Conservation (phyloP, 2,329 filamentous ascomycete species). For the Diaporthe citrichinensis region DNA sequence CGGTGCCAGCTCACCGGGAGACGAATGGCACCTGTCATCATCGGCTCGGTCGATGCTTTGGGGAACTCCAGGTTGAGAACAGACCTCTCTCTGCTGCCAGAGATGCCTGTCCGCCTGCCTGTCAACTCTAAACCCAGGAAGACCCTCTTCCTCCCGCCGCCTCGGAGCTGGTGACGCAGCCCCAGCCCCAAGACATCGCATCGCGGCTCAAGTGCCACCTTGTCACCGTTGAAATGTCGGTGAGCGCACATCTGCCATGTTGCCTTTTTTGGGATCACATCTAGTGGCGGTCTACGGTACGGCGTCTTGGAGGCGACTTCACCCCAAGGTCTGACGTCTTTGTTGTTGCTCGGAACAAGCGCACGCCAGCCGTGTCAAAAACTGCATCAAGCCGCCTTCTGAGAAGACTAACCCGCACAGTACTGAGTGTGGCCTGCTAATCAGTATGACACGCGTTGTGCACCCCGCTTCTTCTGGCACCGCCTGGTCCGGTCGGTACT, state of each 20-base stretch:
- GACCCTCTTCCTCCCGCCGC: constrained; percentile 20
- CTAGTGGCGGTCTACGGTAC: constrained; percentile 21
- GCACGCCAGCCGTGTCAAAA: constrained; percentile 21
- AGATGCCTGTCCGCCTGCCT: not conserved
- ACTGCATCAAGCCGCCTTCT: constrained; percentile 22
- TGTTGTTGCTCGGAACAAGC: not conserved
- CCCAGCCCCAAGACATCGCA: constrained; percentile 29
- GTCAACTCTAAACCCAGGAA: constrained; percentile 18
- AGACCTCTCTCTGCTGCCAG: not conserved
- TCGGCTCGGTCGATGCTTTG: constrained; percentile 24
- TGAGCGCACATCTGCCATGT: constrained; percentile 15
- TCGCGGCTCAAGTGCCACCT: constrained; percentile 32
- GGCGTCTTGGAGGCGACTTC: not conserved
- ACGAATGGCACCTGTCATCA: constrained; percentile 27
- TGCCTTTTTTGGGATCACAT: constrained; percentile 1
- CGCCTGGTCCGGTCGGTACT: constrained; percentile 29
- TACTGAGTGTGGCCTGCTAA: not conserved
- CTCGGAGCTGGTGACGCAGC: constrained; percentile 27
- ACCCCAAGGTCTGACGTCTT: constrained; percentile 19
- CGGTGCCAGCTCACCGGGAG: constrained; percentile 16
- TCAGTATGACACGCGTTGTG: constrained; percentile 16
- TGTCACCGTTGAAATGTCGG: constrained; percentile 37
- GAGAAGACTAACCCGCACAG: not conserved
- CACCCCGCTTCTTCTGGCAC: constrained; percentile 22
- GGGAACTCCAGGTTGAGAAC: constrained; percentile 19